Evolutionary conservation across 2,329 filamentous ascomycete genomes (phyloP), one percentile per base, ranked within the genome.

Genomic region (Fusarium verticillioides): DNA sequence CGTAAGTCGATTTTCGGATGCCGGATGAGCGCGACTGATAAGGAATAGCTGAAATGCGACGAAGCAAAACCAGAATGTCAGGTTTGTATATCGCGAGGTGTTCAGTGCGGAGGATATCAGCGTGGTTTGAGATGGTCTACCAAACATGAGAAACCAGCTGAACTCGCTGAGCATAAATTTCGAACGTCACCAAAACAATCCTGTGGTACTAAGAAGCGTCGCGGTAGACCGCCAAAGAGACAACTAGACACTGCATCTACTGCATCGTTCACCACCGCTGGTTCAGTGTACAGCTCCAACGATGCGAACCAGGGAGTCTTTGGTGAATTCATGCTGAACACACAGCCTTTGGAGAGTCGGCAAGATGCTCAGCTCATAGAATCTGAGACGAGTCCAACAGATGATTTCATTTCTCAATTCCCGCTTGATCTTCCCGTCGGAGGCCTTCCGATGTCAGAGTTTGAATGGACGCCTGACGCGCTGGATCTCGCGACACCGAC

Each of bases 31-130:
- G 34, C n/a, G 19, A 54, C 70, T 73, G 44, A 73, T 46, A 13
- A 0, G 10, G 32, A 10, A 42, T 37, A 78, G 77, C 64, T 76
- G 13, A 78, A 78, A 77, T 78, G 77, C 32, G 77, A 78, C 30
- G 77, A 78, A 49, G 44, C 69, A 9, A 71, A 73, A 9, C 77
- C 77, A 2, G 63, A 46, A 16, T 78, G 77, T 11, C 69, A 70
- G 3, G 66, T 73, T 3, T 78, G 77, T 21, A 66, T 74, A 9
- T 58, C 69, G 13, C 71, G 73, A 32, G 77, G 77, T 5, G 63
- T 76, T 16, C 37, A 60, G 9, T 78, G 77, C n/a, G 71, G 63
- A 6, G 77, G 77, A 5, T 78, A 78, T 18, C 65, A 66, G 15
- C 71, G 69, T 4, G 68, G 60, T 21, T 50, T 77, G 30, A 73